A percentile compares a stretch with the other conserved stretches of the same genome.
phyloP scores from a whole-genome alignment of 257 asterid genomes.

The Solanum clarkiae region DNA sequence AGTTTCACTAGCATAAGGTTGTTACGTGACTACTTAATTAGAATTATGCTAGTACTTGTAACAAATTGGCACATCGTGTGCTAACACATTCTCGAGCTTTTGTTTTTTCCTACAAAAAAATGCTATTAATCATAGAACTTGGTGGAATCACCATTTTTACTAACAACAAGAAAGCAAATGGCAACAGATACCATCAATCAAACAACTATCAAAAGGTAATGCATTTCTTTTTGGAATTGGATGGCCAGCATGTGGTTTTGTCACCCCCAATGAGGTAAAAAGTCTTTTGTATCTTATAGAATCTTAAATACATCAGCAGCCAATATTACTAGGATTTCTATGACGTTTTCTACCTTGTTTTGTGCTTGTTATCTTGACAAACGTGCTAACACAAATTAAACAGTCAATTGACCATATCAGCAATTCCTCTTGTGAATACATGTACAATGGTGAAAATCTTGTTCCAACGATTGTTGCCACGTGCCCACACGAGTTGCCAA shows the following conservation, averaged over 20 bases:
- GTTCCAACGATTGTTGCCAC: background rate
- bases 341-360: background rate
- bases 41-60: background rate
- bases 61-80: background rate
- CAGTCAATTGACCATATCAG: background rate
- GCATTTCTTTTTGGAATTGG: background rate
- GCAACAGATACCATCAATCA: background rate
- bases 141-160: background rate
- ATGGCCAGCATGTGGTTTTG: background rate
- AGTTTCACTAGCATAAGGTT: background rate
- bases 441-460: background rate
- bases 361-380: background rate
- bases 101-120: background rate
- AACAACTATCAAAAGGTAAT: background rate
- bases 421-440: background rate
- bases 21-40: background rate
- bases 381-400: background rate
- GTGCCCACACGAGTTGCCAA: background rate
- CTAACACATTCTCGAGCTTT: background rate
- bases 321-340: background rate
- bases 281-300: background rate
- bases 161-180: background rate
- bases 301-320: background rate
- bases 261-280: background rate
- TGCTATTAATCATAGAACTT: background rate